Base-by-base conservation (phyloP, 352 stramenopile species). In the Phytophthora hybrid region DNA sequence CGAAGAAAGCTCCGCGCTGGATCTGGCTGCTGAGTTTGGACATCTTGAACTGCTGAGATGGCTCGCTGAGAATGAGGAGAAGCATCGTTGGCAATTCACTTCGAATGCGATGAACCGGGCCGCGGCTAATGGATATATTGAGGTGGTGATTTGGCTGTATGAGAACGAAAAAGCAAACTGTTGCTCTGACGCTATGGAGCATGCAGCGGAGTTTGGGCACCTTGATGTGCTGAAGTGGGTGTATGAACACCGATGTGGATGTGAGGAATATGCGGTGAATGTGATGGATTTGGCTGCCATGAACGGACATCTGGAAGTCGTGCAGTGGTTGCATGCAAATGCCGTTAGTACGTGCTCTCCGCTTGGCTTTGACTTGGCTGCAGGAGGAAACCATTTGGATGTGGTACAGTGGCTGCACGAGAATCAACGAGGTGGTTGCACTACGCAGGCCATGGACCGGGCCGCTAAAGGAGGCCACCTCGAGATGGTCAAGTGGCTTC, bases 351-450 rank as follows among this genome's bases (percentile, higher is more conserved):
- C 41, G 41, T 18, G 11, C 1, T n/a, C 41, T 16, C 41, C 41
- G 13, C 41, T 49, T 19, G 41, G 21, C 23, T 64, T 74, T 14
- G 44, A 69, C 13, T 32, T 46, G 13, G 60, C 68, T 8, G 68
- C 68, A 32, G 10, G 49, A 44, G 51, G 34, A 19, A 64, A 64
- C 11, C 60, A 74, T 18, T 26, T 74, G n/a, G 26, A 70, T n/a
- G 34, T 70, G 19, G 53, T 74, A 6, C 44, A n/a, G 26, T 74
- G 61, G 60, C 18, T 74, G 41, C 55, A 70, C n/a, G 46, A 56
- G 53, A 57, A 57, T 46, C 44, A 18, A 21, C 8, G 13, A 13
- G 59, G 53, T 47, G 52, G 41, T 10, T 63, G 59, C 10, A 73
- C 41, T 14, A 57, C 54, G 5, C 19, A 62, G 7, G 54, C 67